Evolutionary conservation across 805 yeast species (phyloP), one percentile per base, ranked within the genome.

Genomic region (Middelhovenomyces tepae): DNA sequence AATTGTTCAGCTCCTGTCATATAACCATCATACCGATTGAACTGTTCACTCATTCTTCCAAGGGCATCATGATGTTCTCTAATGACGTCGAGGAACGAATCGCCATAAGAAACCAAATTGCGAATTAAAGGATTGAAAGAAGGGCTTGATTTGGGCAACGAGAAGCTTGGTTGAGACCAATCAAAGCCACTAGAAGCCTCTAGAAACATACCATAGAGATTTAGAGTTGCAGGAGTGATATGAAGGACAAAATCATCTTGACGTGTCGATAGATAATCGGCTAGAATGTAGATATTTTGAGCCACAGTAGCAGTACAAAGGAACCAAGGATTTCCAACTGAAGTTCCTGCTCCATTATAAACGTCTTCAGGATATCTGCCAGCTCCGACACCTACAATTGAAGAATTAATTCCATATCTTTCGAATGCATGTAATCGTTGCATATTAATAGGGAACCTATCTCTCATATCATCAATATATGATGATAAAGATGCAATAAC

Each of bases 251-350:
- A 47, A 2, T 30, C 39, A 3, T 31, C 35, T 1, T 39, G 39
- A 16, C 40, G 34, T 4, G 41, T 23, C 13, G 21, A 24, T 11
- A 56, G 43, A 42, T 53, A 39, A 28, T 45, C 46, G 1, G 54
- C 59, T 7, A 57, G 35, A 5, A 38, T 34, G 34, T 53, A 57
- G 25, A 57, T 24, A 13, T 39, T 40, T 25, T 60, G 53, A 1
- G 64, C 56, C 7, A 58, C 52, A 10, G 57, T 39, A 3, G 60
- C 47, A 1, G 65, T 60, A 22, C 59, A 51, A 37, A 87, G 69
- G 51, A 86, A 85, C 97, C 96, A 87, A 4, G 97, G 96, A 49
- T 87, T 86, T 2, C 95, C 96, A 46, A 78, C 84, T 20, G 78
- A 65, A 0, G 69, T 62, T 0, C 74, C 75, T 39, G 64, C 59